A percentile compares a stretch with the other conserved stretches of the same genome.
These are phyloP conservation scores for Straminergon stramineum DNA, from an alignment of 225 moss, liverwort and hornwort genomes.

Conservation along the genomic window DNA sequence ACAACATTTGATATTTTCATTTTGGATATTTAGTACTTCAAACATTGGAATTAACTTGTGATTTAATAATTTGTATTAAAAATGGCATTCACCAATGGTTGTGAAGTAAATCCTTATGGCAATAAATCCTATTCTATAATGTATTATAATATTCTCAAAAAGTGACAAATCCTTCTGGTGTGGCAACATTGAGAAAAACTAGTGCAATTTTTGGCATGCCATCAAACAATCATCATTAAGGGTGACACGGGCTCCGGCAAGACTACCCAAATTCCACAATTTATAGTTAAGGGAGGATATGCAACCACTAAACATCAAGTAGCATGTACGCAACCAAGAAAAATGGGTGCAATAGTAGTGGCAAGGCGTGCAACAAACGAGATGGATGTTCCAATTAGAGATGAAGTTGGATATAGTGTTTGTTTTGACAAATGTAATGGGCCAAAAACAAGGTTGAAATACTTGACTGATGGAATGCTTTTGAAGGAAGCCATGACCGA, in stretches of 20 bases:
- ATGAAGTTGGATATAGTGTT: too few species aligned
- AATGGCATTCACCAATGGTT: background rate
- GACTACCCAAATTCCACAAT: conserved; percentile 39
- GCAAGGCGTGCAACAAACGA: background rate
- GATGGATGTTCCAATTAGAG: too few species aligned
- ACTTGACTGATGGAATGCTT: too few species aligned
- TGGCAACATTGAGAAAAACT: too few species aligned
- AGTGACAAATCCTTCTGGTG: background rate
- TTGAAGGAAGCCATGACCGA: too few species aligned
- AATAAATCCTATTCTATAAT: background rate
- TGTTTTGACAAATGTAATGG: too few species aligned
- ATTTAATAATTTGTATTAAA: background rate
- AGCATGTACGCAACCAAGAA: conserved; percentile 34
- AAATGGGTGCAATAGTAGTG: conserved; percentile 32
- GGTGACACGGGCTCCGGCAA: conserved; percentile 23
- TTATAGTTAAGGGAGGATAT: conserved; percentile 50
- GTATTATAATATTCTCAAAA: background rate
- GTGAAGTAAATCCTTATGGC: background rate
- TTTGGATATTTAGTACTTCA: too few species aligned
- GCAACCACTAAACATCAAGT: conserved; percentile 19
- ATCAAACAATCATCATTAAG: background rate
- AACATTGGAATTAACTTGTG: too few species aligned
- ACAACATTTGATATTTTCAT: too few species aligned
- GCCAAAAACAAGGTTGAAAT: too few species aligned
- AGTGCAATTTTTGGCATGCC: too few species aligned